Conservation (phyloP, 371 early-diverging fungal genomes). For the Hamiltosporidium magnivora region DNA sequence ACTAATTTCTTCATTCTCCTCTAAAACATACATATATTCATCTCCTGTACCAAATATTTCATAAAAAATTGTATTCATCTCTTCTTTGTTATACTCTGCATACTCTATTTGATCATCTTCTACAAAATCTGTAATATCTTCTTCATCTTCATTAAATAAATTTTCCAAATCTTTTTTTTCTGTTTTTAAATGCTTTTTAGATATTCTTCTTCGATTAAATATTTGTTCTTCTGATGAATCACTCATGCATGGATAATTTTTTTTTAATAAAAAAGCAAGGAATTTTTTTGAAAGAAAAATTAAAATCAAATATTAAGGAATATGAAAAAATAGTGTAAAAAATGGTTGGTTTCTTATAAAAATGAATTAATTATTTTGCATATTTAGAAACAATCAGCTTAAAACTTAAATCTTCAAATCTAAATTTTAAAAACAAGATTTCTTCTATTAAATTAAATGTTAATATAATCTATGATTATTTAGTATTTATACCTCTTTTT, state of each 20-base stretch:
- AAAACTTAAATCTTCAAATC: too few species aligned
- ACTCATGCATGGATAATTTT: conserved; percentile 5
- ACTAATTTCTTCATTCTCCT: not conserved
- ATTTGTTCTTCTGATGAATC: conserved; percentile 21
- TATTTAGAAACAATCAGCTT: too few species aligned
- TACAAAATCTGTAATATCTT: not conserved
- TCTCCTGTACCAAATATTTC: conserved; percentile 41
- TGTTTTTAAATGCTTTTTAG: not conserved
- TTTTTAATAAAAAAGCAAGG: too few species aligned
- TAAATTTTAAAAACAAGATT: too few species aligned
- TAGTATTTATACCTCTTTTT: too few species aligned
- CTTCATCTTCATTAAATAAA: conserved; percentile 2
- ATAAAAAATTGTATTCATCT: not conserved
- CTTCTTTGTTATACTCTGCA: not conserved
- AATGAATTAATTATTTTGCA: too few species aligned
- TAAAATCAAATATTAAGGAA: too few species aligned
- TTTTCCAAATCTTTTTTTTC: not conserved
- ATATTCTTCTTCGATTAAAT: conserved; percentile 9
- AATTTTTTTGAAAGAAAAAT: too few species aligned
- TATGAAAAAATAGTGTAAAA: too few species aligned
- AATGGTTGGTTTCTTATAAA: too few species aligned
- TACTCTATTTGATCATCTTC: conserved; percentile 6
- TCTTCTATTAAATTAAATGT: too few species aligned
- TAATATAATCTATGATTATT: too few species aligned
- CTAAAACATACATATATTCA: conserved; percentile 39